Evolutionary conservation across 768 basidiomycete species (phyloP).

Genomic region (Lactifluus pinguis): DNA sequence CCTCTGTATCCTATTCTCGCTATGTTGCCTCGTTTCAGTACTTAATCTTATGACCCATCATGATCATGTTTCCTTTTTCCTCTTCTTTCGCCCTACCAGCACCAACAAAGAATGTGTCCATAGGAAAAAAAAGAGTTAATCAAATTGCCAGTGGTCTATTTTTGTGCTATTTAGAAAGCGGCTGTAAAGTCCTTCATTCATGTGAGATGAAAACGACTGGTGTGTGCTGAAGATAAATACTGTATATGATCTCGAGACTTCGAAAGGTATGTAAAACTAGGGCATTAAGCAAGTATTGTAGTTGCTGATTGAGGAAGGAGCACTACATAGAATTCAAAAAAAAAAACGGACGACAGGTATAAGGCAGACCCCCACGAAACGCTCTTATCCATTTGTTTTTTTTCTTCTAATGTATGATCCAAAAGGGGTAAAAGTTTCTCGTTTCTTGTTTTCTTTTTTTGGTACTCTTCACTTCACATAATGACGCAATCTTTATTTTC

Average conservation of each 20-base stretch:
- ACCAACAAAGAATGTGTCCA: slow-evolving; percentile 10
- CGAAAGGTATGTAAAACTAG: not conserved
- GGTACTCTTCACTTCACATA: no score
- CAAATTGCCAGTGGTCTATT: slow-evolving; percentile 8
- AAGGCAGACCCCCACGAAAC: no score
- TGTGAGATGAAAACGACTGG: not conserved
- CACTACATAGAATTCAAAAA: no score
- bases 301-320: not conserved
- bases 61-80: slow-evolving; percentile 9
- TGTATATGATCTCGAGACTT: not conserved
- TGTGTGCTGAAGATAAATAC: not conserved
- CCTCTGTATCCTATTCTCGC: slow-evolving; percentile 14
- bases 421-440: not conserved
- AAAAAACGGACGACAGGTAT: no score
- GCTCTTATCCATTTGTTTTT: not conserved
- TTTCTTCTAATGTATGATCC: not conserved
- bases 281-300: not conserved
- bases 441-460: not conserved
- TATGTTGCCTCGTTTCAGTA: slow-evolving; percentile 7
- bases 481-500: slow-evolving; percentile 81
- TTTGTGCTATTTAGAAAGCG: not conserved
- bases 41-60: slow-evolving; percentile 20
- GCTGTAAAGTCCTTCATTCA: not conserved
- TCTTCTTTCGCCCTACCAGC: not conserved
- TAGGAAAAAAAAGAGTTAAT: slow-evolving; percentile 7